phyloP scores from a whole-genome alignment of 1,284 basidiomycete genomes.

The Ustilago lituana region DNA sequence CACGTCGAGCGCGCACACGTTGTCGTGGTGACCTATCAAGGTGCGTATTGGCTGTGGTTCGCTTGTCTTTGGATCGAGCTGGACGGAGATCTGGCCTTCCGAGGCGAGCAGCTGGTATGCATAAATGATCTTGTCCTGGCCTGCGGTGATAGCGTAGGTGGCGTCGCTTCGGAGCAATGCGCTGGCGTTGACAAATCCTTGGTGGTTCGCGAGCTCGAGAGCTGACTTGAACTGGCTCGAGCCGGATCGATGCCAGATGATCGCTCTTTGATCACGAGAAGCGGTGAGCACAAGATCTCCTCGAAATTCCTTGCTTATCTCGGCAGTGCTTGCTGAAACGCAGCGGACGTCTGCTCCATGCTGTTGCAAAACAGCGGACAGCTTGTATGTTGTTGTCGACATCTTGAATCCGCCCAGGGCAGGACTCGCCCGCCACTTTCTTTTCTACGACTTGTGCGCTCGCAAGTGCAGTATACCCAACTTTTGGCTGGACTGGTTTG shows the following conservation, averaged over 20 bases:
- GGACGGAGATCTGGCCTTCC: slow-evolving; percentile 19
- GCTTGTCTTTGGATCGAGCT: slow-evolving; percentile 24
- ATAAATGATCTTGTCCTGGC: slow-evolving; percentile 63
- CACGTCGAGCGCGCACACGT: slow-evolving; percentile 83
- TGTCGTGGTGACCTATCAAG: slow-evolving; percentile 81
- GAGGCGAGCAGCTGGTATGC: slow-evolving; percentile 48
- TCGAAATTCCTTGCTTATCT: slow-evolving; percentile 24
- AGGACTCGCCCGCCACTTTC: too few species aligned
- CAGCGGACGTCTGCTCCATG: slow-evolving; percentile 61
- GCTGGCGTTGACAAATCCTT: slow-evolving; percentile 63
- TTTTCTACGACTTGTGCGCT: too few species aligned
- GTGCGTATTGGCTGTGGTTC: slow-evolving; percentile 34
- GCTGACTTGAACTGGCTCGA: slow-evolving; percentile 44
- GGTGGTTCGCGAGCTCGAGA: slow-evolving; percentile 48
- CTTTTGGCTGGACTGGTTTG: too few species aligned
- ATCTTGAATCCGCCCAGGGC: slow-evolving; percentile 5
- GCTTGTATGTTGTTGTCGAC: slow-evolving; percentile 33
- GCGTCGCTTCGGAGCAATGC: slow-evolving; percentile 22
- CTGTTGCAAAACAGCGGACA: slow-evolving; percentile 52
- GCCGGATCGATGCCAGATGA: slow-evolving; percentile 44
- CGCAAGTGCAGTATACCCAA: too few species aligned
- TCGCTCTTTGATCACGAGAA: slow-evolving; percentile 49
- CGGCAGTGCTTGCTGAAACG: slow-evolving; percentile 38
- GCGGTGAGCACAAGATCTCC: slow-evolving; percentile 53
- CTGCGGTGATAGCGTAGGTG: slow-evolving; percentile 52